These are phyloP conservation scores for Trypanosomatidae sp. DNA, from an alignment of 208 protist species.

Conservation along the genomic window DNA sequence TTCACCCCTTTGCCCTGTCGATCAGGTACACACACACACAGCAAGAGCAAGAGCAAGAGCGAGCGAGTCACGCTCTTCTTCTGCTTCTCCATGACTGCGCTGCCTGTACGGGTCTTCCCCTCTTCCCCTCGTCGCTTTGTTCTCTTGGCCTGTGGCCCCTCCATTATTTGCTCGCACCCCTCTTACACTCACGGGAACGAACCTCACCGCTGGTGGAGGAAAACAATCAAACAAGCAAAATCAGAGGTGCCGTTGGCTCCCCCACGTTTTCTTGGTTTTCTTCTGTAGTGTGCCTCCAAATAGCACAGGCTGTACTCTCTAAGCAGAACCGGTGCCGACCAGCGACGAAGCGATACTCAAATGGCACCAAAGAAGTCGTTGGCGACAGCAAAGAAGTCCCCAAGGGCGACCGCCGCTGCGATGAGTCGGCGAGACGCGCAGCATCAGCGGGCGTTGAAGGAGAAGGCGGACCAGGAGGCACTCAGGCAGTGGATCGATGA, in stretches of 20 bases:
- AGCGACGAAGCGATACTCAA: neutral
- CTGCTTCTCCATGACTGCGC: no score
- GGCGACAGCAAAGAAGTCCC: conserved; percentile 25
- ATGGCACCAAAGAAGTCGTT: conserved; percentile 23
- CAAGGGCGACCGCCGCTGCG: conserved; percentile 12
- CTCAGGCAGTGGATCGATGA: conserved; percentile 52
- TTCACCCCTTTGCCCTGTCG: neutral
- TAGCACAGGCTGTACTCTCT: no score
- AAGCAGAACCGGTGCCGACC: no score
- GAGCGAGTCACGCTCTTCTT: neutral
- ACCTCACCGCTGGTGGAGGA: no score
- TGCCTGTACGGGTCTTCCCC: no score
- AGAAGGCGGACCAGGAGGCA: conserved; percentile 27
- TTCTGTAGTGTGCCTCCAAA: no score
- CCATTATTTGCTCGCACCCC: no score
- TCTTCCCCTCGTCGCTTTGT: neutral
- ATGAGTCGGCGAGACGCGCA: conserved; percentile 21
- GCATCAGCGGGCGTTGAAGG: conserved; percentile 31
- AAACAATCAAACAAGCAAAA: no score
- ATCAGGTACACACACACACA: neutral
- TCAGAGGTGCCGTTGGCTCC: no score
- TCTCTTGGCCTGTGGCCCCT: no score
- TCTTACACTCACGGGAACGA: no score
- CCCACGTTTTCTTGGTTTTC: no score
- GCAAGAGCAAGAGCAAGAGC: neutral